Evolutionary conservation across 257 asterid genomes (phyloP), one percentile per base, ranked within the genome.

Genomic region (Ligustrum vulgare): DNA sequence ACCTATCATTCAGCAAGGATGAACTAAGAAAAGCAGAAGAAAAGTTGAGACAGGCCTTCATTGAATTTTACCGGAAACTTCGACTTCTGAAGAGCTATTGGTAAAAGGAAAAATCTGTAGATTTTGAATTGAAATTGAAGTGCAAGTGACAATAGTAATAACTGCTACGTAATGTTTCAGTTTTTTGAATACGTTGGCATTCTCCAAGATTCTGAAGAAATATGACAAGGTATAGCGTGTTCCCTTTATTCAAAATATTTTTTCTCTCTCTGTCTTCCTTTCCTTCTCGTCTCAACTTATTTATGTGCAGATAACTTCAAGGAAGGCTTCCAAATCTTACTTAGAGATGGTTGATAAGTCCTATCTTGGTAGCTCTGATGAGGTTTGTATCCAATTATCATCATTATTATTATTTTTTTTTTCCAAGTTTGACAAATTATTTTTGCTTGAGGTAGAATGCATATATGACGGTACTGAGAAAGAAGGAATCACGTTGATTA

Each of bases 161-260:
- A 60, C 18, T 34, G 70, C 56, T 69, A 67, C n/a, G 45, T 75
- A 43, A 51, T 72, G 12, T 81, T 70, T 33, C 86, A 91, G 98
- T 82, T 93, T 91, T 87, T 79, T 93, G 91, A 93, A 93, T 77
- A 78, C 67, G 78, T 88, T 91, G 84, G 97, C 98, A 49, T 86
- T 88, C 81, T 89, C 96, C 49, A 93, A 91, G 91, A 93, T 91
- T 77, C 74, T 91, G 96, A 91, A 91, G 93, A 93, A 93, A 87
- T 91, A 91, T 72, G 95, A 93, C 75, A 93, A 93, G 97, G 97
- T 92, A 81, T 33, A 36, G n/a, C 41, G 23, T 31, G 67, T 68
- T 65, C 47, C 43, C 51, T 54, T 78, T 51, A 20, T 43, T 56
- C 56, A 8, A n/a, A 37, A 62, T 23, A 82, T 11, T 67, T 12